These are phyloP conservation scores for Bolboschoenoplectus hybrid DNA, from an alignment of 202 grass and related monocot genomes.

Conservation along the genomic window DNA sequence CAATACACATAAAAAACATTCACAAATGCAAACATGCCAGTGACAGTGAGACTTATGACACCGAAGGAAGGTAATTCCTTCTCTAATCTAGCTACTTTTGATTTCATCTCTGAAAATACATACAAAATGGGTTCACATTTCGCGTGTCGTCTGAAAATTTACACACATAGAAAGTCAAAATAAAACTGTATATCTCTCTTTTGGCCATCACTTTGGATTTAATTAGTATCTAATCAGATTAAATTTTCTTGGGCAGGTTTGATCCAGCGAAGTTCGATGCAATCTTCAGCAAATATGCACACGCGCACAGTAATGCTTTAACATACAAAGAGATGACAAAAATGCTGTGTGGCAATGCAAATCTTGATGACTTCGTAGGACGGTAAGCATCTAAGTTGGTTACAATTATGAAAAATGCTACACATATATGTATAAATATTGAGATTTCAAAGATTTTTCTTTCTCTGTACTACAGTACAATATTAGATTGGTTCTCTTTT, in stretches of 20 bases:
- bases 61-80: slow-evolving; percentile 57
- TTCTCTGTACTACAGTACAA: neutral
- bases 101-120: neutral
- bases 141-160: too few species aligned
- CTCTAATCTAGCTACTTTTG: neutral
- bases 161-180: neutral
- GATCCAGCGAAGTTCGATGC: slow-evolving; percentile 70
- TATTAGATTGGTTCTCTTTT: neutral
- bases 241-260: slow-evolving; percentile 43
- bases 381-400: slow-evolving; percentile 38
- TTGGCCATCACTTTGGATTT: neutral
- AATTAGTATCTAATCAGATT: neutral
- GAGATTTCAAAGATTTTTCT: too few species aligned
- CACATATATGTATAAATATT: too few species aligned
- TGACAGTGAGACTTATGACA: slow-evolving; percentile 61
- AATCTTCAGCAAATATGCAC: slow-evolving; percentile 68
- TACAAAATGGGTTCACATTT: neutral
- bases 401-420: neutral
- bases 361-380: slow-evolving; percentile 50
- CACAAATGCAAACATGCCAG: slow-evolving; percentile 71
- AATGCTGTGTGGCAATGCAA: slow-evolving; percentile 60
- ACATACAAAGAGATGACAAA: slow-evolving; percentile 43
- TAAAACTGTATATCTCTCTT: neutral
- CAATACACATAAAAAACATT: slow-evolving; percentile 63
- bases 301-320: slow-evolving; percentile 50